Evolutionary conservation across 139 green algal species (phyloP).

Genomic region (Closterium sp.): DNA sequence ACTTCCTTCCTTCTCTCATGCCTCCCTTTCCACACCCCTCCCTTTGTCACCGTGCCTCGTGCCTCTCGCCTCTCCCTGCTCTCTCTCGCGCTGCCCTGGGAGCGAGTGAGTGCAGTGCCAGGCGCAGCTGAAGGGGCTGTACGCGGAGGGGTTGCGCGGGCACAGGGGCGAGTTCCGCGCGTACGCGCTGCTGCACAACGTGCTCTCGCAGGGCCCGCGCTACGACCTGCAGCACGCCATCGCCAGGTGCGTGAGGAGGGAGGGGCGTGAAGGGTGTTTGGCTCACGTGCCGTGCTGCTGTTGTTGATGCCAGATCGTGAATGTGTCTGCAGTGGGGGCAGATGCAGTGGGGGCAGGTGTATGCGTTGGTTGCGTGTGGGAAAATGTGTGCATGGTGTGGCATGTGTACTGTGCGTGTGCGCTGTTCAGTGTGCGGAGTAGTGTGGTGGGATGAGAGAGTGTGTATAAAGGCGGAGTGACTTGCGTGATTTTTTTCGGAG

Average conservation of each 20-base stretch:
- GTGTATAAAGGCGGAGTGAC: too few species aligned
- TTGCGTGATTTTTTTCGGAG: too few species aligned
- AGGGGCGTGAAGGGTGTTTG: too few species aligned
- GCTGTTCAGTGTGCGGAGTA: too few species aligned
- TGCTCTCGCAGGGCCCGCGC: slow-evolving; percentile 6
- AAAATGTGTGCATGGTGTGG: too few species aligned
- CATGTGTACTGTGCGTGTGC: too few species aligned
- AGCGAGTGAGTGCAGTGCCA: slow-evolving; percentile 41
- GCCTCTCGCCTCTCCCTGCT: neutral
- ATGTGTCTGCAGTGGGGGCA: too few species aligned
- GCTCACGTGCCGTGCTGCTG: too few species aligned
- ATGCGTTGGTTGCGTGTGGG: too few species aligned
- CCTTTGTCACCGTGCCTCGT: neutral
- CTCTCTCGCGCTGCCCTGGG: neutral
- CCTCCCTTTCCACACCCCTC: neutral
- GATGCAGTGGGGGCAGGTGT: too few species aligned
- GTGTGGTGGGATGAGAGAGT: too few species aligned
- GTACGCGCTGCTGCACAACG: slow-evolving; percentile 41
- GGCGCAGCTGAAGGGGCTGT: slow-evolving; percentile 45
- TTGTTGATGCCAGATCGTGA: too few species aligned
- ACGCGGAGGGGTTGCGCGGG: slow-evolving; percentile 33
- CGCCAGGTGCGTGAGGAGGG: neutral
- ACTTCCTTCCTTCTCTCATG: neutral
- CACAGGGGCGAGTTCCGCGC: slow-evolving; percentile 34
- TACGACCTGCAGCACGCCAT: slow-evolving; percentile 28